phyloP scores from a whole-genome alignment of 441 rosid genomes.

The Brassica hybrid region DNA sequence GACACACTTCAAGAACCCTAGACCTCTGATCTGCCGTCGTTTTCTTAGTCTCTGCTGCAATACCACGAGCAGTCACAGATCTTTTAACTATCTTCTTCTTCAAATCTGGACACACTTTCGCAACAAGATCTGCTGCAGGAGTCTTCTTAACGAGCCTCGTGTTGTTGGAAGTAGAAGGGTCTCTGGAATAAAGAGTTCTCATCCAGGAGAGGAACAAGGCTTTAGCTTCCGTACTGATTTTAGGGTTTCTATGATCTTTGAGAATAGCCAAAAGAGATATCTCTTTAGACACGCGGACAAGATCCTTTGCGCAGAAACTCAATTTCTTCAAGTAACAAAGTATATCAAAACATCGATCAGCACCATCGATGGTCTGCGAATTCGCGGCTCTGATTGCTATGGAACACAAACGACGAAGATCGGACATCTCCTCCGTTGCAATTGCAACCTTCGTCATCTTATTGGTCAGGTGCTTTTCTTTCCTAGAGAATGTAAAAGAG shows the following conservation, averaged over 20 bases:
- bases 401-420: conserved; percentile 69
- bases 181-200: not conserved
- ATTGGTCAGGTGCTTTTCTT: not conserved
- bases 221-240: not conserved
- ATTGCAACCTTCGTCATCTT: conserved; percentile 44
- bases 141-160: not conserved
- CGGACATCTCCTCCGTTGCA: conserved; percentile 43
- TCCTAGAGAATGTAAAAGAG: not conserved
- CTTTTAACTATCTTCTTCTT: not conserved
- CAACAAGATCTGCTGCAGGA: not conserved
- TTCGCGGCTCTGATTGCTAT: conserved; percentile 1
- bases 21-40: not conserved
- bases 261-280: not conserved
- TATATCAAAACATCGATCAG: not conserved
- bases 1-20: not conserved
- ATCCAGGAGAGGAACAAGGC: not conserved
- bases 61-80: not conserved
- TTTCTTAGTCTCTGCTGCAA: not conserved
- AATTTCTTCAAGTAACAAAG: not conserved
- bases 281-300: not conserved
- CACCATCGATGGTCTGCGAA: not conserved
- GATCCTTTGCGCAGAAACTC: not conserved
- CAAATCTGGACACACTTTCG: not conserved
- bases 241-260: not conserved
- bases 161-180: not conserved